Conservation (phyloP, 2,329 filamentous ascomycete genomes). For the Cladosporium colombiae region DNA sequence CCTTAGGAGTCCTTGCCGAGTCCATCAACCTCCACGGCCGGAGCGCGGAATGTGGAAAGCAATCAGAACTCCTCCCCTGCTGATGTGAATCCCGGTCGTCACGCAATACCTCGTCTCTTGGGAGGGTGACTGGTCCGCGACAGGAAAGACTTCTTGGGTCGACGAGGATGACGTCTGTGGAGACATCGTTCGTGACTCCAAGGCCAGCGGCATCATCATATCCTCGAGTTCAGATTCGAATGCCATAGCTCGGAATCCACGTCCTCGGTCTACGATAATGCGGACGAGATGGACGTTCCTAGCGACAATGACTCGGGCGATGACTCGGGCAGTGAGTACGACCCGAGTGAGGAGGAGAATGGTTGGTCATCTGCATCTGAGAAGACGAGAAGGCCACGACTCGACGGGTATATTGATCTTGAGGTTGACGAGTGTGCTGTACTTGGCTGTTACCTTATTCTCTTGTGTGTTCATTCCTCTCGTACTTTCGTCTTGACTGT, state of each 20-base stretch:
- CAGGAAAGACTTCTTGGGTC: neutral
- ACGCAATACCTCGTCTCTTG: neutral
- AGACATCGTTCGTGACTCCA: neutral
- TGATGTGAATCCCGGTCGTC: too few relatives aligned
- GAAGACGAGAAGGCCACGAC: too few relatives aligned
- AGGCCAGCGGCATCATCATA: neutral
- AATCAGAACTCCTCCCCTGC: too few relatives aligned
- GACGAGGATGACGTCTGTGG: neutral
- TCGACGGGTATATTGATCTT: neutral
- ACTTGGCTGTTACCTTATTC: neutral
- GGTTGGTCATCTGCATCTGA: too few relatives aligned
- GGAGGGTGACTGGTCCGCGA: neutral
- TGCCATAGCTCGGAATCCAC: neutral
- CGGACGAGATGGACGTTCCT: neutral
- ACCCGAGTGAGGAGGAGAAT: too few relatives aligned
- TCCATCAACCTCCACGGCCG: too few relatives aligned
- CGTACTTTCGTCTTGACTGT: neutral
- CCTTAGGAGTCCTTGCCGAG: too few relatives aligned
- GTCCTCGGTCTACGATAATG: neutral
- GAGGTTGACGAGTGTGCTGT: neutral
- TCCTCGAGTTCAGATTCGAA: too few relatives aligned
- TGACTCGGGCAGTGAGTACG: too few relatives aligned
- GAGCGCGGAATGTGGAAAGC: too few relatives aligned
- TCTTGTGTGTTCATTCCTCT: neutral
- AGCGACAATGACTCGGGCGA: too few relatives aligned